phyloP scores from a whole-genome alignment of 495 filamentous ascomycete species.

The Oleoguttula mirabilis region DNA sequence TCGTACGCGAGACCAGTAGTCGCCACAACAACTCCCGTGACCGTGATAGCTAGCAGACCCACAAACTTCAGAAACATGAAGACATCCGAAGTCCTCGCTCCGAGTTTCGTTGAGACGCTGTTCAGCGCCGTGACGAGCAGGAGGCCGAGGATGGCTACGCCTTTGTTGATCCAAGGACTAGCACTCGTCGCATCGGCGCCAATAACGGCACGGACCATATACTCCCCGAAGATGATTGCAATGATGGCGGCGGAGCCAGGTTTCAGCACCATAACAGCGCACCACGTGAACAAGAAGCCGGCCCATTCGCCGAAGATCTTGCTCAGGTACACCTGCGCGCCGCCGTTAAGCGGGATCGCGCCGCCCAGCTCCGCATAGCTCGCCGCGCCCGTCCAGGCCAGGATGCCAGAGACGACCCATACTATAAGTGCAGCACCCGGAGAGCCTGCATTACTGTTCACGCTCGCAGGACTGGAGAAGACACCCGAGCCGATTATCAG shows the following conservation, averaged over 20 bases:
- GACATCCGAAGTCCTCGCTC: constrained; percentile 69
- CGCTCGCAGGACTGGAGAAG: constrained; percentile 88
- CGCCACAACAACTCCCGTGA: constrained; percentile 83
- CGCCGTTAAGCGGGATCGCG: constrained; percentile 90
- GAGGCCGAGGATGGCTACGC: constrained; percentile 67
- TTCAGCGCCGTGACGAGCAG: constrained; percentile 70
- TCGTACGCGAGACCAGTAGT: constrained; percentile 50
- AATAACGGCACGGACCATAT: constrained; percentile 73
- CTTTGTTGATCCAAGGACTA: constrained; percentile 83
- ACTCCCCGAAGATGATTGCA: constrained; percentile 95
- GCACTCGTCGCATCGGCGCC: constrained; percentile 65
- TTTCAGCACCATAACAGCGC: constrained; percentile 84
- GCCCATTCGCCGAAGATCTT: constrained; percentile 92
- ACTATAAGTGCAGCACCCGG: constrained; percentile 82
- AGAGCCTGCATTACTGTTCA: constrained; percentile 84
- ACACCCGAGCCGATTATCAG: constrained; percentile 96
- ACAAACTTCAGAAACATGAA: constrained; percentile 97
- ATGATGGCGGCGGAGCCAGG: constrained; percentile 90
- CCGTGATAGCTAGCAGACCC: constrained; percentile 72
- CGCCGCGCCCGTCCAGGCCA: constrained; percentile 94
- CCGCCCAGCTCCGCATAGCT: constrained; percentile 94
- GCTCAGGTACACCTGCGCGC: constrained; percentile 79
- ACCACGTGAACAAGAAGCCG: constrained; percentile 93
- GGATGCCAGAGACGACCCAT: constrained; percentile 76
- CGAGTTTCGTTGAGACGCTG: constrained; percentile 78